Percentiles rank a stretch among this genome's conserved stretches.
Evolutionary conservation across 2,329 filamentous ascomycete species (phyloP).

Genomic region (Trichoderma koningii): DNA sequence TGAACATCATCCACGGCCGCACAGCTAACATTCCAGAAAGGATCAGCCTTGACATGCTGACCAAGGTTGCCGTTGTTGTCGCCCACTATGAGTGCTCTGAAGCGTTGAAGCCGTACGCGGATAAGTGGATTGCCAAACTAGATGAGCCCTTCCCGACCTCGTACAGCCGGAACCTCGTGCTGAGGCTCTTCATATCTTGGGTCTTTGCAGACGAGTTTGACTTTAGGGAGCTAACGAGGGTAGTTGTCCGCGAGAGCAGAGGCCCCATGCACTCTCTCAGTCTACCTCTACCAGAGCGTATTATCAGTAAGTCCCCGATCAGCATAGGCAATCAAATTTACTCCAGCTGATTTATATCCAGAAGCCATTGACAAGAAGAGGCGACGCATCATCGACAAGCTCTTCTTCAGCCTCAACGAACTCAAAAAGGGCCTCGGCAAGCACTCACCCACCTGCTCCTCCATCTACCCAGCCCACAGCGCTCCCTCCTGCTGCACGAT

Average conservation of each 20-base stretch:
- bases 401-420: background rate
- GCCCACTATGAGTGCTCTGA: constrained; percentile 48
- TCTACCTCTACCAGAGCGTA: background rate
- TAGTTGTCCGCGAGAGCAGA: constrained; percentile 1
- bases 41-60: constrained; percentile 44
- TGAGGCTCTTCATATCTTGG: constrained; percentile 7
- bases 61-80: constrained; percentile 47
- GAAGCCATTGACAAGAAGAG: background rate
- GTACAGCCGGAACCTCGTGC: constrained; percentile 3
- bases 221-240: background rate
- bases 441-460: background rate
- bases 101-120: constrained; percentile 43
- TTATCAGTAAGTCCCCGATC: constrained; percentile 3
- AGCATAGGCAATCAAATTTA: too few relatives aligned
- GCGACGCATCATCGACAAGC: background rate
- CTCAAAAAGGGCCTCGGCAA: background rate
- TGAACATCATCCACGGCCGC: constrained; percentile 49
- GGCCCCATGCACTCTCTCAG: constrained; percentile 9
- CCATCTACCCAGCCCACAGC: background rate
- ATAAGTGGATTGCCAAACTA: background rate
- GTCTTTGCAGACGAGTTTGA: constrained; percentile 1
- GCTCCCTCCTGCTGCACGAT: background rate
- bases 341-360: background rate
- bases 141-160: background rate
- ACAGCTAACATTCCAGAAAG: constrained; percentile 41